Conservation (phyloP, 2,329 filamentous ascomycete genomes). For the Colletotrichum sidae region DNA sequence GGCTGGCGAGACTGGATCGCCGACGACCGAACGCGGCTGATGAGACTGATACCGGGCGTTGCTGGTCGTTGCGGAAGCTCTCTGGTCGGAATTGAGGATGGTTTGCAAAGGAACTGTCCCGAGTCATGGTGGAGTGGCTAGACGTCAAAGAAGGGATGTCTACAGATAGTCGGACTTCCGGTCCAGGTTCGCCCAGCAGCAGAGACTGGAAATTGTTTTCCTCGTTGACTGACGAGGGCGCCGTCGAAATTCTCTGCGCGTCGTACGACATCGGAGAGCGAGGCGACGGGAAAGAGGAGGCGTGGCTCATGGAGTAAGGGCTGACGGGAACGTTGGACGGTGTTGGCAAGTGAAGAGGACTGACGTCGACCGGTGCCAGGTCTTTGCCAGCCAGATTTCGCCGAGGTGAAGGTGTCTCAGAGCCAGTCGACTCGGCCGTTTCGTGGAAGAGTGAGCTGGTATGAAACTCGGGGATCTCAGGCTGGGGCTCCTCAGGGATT, state of each 20-base stretch:
- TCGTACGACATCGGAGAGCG: constrained; percentile 77
- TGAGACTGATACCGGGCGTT: constrained; percentile 70
- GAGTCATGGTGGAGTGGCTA: constrained; percentile 81
- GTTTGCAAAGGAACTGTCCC: constrained; percentile 67
- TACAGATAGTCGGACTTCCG: constrained; percentile 76
- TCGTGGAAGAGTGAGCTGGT: constrained; percentile 49
- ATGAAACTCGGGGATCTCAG: constrained; percentile 51
- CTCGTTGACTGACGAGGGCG: constrained; percentile 79
- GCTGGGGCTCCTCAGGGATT: constrained; percentile 60
- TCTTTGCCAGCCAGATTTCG: constrained; percentile 57
- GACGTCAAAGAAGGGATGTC: constrained; percentile 81
- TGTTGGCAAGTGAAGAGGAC: constrained; percentile 57
- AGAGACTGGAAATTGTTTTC: constrained; percentile 78
- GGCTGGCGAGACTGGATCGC: constrained; percentile 79
- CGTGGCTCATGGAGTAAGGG: constrained; percentile 72
- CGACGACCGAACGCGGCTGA: constrained; percentile 74
- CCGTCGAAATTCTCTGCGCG: constrained; percentile 78
- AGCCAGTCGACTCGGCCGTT: constrained; percentile 51
- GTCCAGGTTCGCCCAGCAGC: constrained; percentile 79
- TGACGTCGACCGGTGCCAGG: constrained; percentile 62
- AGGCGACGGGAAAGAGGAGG: constrained; percentile 77
- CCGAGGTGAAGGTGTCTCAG: constrained; percentile 59
- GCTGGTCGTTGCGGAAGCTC: constrained; percentile 60
- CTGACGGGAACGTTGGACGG: constrained; percentile 64
- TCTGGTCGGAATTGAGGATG: constrained; percentile 61